Base-by-base conservation (phyloP, 1,284 basidiomycete species). In the Pascua guehoae region DNA sequence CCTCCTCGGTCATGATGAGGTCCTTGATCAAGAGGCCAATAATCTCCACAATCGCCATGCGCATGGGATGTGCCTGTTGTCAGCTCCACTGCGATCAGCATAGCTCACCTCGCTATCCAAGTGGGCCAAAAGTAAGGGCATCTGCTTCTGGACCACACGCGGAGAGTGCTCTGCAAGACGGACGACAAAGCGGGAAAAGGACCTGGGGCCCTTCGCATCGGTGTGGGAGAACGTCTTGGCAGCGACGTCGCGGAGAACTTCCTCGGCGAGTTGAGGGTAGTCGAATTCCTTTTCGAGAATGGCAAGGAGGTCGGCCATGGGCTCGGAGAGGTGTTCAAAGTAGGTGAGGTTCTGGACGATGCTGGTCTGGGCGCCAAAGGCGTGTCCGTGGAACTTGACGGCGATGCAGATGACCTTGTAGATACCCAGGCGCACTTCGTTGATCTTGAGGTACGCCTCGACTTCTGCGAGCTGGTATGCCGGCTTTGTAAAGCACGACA, bases 291-390 rank as follows among this genome's bases (percentile, higher is more conserved):
- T 87, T 15, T 87, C 84, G 47, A 98, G 82, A 45, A 88, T 79
- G 37, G 85, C 82, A 9, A 98, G 82, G 41, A 91, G 86, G 66
- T 98, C 93, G 0, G 94, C 94, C 87, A 97, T 90, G 0, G 89
- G 87, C 70, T 98, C 94, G 0, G 89, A 86, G 36, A 97, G 84
- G 72, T 98, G 94, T 68, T 98, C 95, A 68, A 88, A 91, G 76
- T 95, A 96, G 60, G 95, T 92, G 12, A 98, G 80, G 54, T 85
- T 86, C 73, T 97, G 93, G 76, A 94, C 88, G 75, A 98, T 91
- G 60, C 84, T 85, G 54, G 91, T 94, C 69, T 96, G 92, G 0
- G 89, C 89, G 47, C 86, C 85, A 57, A 88, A 85, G 1, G 85
- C 82, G 66, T 98, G 94, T 1, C 84, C 86, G 65, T 98, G 93